Percentiles rank a stretch among this genome's conserved stretches.
These are phyloP conservation scores for Trametes maxima DNA, from an alignment of 768 basidiomycete genomes.

Conservation along the genomic window DNA sequence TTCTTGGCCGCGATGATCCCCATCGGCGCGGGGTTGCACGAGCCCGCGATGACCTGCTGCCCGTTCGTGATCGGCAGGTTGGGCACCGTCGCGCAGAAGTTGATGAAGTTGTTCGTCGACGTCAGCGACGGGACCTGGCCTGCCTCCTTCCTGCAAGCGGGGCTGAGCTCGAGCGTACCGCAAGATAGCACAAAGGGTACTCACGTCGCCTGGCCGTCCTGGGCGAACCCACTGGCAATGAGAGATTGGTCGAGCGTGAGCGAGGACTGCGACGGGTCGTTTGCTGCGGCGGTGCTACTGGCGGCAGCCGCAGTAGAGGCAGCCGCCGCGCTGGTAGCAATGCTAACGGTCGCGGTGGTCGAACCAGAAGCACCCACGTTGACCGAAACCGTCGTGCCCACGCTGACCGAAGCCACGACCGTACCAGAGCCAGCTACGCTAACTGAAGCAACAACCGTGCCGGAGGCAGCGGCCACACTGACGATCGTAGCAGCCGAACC, in stretches of 20 bases:
- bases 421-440: too few species aligned
- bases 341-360: background rate
- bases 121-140: conserved; percentile 56
- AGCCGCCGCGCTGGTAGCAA: background rate
- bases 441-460: background rate
- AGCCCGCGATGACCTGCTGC: conserved; percentile 42
- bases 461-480: background rate
- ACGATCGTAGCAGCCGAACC: too few species aligned
- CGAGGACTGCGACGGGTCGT: conserved; percentile 14
- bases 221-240: conserved; percentile 47
- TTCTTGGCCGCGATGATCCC: conserved; percentile 54
- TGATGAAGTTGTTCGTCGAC: conserved; percentile 67
- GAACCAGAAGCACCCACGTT: background rate
- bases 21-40: conserved; percentile 66
- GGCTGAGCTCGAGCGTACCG: background rate
- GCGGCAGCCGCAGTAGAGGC: background rate
- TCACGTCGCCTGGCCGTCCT: conserved; percentile 46
- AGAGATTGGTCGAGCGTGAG: conserved; percentile 48
- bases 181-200: background rate
- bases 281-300: background rate
- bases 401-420: too few species aligned
- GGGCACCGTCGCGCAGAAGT: conserved; percentile 45
- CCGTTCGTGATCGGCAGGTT: conserved; percentile 50
- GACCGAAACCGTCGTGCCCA: too few species aligned
- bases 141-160: conserved; percentile 21